A percentile compares a stretch with the other conserved stretches of the same genome.
phyloP scores from a whole-genome alignment of 805 yeast genomes.

The Kazachstania martiniae region DNA sequence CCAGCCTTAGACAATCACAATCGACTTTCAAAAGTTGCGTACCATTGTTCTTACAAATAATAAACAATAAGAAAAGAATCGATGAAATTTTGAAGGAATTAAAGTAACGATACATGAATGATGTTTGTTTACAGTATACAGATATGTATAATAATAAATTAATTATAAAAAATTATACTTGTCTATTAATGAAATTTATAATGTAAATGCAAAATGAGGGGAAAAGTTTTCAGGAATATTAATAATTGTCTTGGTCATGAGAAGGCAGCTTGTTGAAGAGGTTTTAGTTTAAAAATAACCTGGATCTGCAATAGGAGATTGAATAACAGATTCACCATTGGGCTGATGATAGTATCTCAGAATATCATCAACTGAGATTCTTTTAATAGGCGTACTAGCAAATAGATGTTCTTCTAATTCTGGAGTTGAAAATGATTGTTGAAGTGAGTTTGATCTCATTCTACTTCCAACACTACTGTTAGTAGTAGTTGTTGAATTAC shows the following conservation, averaged over 20 bases:
- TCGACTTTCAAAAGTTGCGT: conserved; percentile 17
- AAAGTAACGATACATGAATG: no score
- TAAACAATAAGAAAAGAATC: conserved; percentile 14
- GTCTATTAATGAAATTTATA: not conserved
- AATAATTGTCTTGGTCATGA: no score
- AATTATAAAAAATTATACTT: not conserved
- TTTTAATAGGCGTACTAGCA: conserved; percentile 11
- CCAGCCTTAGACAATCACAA: conserved; percentile 19
- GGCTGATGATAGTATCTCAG: conserved; percentile 20
- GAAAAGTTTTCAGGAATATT: no score
- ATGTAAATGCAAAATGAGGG: no score
- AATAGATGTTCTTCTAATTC: conserved; percentile 15
- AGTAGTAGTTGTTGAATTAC: no score
- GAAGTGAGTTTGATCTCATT: conserved; percentile 1
- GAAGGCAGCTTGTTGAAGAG: no score
- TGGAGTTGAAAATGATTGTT: conserved; percentile 11
- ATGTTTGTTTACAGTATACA: no score
- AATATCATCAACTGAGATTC: conserved; percentile 24
- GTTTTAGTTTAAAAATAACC: no score
- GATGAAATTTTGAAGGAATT: conserved; percentile 1
- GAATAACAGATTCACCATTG: conserved; percentile 16
- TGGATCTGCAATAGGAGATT: conserved; percentile 3
- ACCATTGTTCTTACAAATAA: conserved; percentile 13
- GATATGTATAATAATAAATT: no score
- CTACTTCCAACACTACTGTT: no score